A percentile compares a stretch with the other conserved stretches of the same genome.
Conservation (phyloP, 2,329 filamentous ascomycete genomes). For the Alternaria panax region DNA sequence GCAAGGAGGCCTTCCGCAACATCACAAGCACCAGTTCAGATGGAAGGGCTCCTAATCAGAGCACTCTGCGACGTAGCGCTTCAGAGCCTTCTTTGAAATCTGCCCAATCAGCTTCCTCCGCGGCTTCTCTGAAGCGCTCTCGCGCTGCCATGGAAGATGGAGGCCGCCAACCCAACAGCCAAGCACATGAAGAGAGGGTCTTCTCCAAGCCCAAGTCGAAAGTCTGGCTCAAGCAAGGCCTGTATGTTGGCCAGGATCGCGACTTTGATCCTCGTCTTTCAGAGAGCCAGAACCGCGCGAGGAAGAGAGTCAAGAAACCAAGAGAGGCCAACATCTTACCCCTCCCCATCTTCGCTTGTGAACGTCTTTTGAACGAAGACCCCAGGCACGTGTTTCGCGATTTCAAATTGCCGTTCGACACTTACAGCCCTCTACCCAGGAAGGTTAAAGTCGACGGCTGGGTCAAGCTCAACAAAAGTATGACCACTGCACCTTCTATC, state of each 20-base stretch:
- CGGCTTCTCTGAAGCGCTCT: constrained; percentile 33
- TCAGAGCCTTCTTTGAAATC: constrained; percentile 35
- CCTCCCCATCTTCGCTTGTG: constrained; percentile 78
- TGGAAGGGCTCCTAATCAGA: constrained; percentile 46
- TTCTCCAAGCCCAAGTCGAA: constrained; percentile 62
- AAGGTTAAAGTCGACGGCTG: constrained; percentile 94
- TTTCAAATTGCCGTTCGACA: constrained; percentile 88
- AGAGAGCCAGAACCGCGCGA: constrained; percentile 55
- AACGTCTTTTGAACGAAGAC: constrained; percentile 72
- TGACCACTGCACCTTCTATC: constrained; percentile 43
- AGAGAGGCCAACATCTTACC: constrained; percentile 69
- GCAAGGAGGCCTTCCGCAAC: constrained; percentile 44
- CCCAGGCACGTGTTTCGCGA: constrained; percentile 62
- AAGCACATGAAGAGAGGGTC: constrained; percentile 26
- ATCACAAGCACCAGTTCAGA: constrained; percentile 45
- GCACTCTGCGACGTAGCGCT: constrained; percentile 37
- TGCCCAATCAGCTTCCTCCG: constrained; percentile 16
- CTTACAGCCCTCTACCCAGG: constrained; percentile 85
- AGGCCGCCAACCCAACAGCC: constrained; percentile 21
- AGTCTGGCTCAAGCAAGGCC: constrained; percentile 80
- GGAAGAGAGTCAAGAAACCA: constrained; percentile 35
- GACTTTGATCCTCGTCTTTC: constrained; percentile 53
- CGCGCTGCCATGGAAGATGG: constrained; percentile 30
- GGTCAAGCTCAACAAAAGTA: constrained; percentile 90
- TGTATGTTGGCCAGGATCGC: constrained; percentile 82